phyloP scores from a whole-genome alignment of 1,284 basidiomycete species.

The Sanghuangporus sanghuang region DNA sequence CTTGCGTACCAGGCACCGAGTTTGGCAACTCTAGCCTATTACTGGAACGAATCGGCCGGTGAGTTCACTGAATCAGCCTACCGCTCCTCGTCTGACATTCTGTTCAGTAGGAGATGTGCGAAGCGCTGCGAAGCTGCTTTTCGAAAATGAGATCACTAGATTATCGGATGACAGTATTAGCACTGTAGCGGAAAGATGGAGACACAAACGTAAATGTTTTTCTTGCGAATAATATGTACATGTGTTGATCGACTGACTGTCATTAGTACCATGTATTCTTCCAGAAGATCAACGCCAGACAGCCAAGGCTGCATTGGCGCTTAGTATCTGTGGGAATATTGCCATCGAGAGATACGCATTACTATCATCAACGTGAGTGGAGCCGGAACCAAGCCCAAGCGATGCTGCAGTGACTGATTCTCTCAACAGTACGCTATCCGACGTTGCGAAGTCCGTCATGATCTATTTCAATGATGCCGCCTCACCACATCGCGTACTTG shows the following conservation, averaged over 20 bases:
- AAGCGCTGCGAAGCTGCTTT: conserved; percentile 67
- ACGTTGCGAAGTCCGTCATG: conserved; percentile 79
- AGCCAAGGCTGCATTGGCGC: conserved; percentile 54
- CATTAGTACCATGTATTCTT: conserved; percentile 66
- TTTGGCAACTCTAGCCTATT: conserved; percentile 63
- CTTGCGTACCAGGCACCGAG: conserved; percentile 58
- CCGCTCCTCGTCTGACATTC: conserved; percentile 10
- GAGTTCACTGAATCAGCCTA: conserved; percentile 23
- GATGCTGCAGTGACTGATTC: not conserved
- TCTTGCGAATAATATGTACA: not conserved
- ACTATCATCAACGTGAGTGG: conserved; percentile 61
- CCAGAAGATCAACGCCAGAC: conserved; percentile 50
- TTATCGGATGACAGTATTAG: conserved; percentile 65
- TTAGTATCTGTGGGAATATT: conserved; percentile 80
- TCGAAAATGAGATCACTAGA: conserved; percentile 66
- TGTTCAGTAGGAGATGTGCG: conserved; percentile 56
- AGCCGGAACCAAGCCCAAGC: not conserved
- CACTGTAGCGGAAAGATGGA: conserved; percentile 61
- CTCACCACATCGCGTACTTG: conserved; percentile 63
- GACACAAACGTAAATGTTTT: conserved; percentile 50
- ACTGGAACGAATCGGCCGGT: conserved; percentile 76
- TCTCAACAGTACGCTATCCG: conserved; percentile 64
- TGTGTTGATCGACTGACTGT: not conserved
- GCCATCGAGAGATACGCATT: conserved; percentile 79
- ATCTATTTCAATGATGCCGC: conserved; percentile 72